These are phyloP conservation scores for Hanseniaspora hatyaiensis DNA, from an alignment of 805 yeast genomes.

Conservation along the genomic window DNA sequence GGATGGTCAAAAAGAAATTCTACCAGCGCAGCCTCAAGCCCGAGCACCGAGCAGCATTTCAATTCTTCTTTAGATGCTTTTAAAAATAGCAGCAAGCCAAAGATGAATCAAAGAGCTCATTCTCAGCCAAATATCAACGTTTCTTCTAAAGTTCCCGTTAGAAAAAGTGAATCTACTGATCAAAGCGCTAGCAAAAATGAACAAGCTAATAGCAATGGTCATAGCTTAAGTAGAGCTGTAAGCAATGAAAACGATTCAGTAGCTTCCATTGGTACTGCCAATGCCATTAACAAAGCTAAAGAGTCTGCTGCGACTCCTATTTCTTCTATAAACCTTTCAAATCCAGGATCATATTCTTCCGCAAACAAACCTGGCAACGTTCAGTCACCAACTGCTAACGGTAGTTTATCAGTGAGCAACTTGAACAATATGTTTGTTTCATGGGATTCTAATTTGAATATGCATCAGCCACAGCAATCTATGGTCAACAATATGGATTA, in stretches of 20 bases:
- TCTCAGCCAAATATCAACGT: conserved; percentile 11
- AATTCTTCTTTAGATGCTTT: neutral
- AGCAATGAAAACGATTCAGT: neutral
- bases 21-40: conserved; percentile 1
- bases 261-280: neutral
- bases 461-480: neutral
- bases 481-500: neutral
- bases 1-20: conserved; percentile 7
- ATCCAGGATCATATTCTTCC: neutral
- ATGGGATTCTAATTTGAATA: conserved; percentile 10
- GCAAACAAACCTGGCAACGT: neutral
- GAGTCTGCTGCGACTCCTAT: neutral
- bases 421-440: conserved; percentile 11
- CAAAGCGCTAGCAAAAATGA: neutral
- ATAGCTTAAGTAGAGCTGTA: neutral
- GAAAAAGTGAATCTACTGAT: neutral
- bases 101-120: conserved; percentile 12
- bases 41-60: neutral
- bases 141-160: neutral
- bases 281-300: neutral
- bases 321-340: neutral
- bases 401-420: neutral
- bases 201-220: neutral
- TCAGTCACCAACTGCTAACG: conserved; percentile 5
- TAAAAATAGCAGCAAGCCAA: neutral